Percentiles rank a stretch among this genome's conserved stretches.
These are phyloP conservation scores for Didymella lethalis DNA, from an alignment of 2,329 filamentous ascomycete species.

Conservation along the genomic window DNA sequence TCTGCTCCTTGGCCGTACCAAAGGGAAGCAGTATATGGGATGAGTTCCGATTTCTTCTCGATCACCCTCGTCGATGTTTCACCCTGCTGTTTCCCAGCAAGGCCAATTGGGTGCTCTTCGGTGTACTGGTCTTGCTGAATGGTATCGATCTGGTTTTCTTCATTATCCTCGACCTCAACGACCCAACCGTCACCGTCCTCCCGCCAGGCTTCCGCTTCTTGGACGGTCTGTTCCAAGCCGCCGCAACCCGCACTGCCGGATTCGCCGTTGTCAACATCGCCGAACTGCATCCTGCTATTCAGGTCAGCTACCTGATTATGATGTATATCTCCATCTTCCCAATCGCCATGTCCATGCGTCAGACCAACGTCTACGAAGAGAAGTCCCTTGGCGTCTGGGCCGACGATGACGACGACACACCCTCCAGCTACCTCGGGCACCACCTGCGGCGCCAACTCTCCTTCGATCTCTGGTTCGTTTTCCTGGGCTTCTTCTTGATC, in stretches of 20 bases:
- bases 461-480: constrained; percentile 98
- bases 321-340: constrained; percentile 99
- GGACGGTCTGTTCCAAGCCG: constrained; percentile 88
- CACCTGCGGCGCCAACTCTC: constrained; percentile 93
- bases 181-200: constrained; percentile 70
- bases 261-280: constrained; percentile 83
- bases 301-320: constrained; percentile 96
- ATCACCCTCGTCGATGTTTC: constrained; percentile 95
- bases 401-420: constrained; percentile 59
- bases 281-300: constrained; percentile 84
- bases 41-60: constrained; percentile 86
- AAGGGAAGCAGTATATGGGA: constrained; percentile 79
- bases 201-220: constrained; percentile 79
- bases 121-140: constrained; percentile 82
- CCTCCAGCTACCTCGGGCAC: constrained; percentile 84
- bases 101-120: constrained; percentile 96
- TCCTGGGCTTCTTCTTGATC: constrained; percentile 91
- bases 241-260: constrained; percentile 87
- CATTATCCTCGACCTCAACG: constrained; percentile 86
- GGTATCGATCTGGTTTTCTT: constrained; percentile 88
- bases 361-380: constrained; percentile 97
- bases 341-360: constrained; percentile 91
- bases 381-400: constrained; percentile 79
- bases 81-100: constrained; percentile 89
- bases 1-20: constrained; percentile 71